A percentile compares a stretch with the other conserved stretches of the same genome.
phyloP scores from a whole-genome alignment of 2,329 filamentous ascomycete genomes.

The Beauveria sp. region DNA sequence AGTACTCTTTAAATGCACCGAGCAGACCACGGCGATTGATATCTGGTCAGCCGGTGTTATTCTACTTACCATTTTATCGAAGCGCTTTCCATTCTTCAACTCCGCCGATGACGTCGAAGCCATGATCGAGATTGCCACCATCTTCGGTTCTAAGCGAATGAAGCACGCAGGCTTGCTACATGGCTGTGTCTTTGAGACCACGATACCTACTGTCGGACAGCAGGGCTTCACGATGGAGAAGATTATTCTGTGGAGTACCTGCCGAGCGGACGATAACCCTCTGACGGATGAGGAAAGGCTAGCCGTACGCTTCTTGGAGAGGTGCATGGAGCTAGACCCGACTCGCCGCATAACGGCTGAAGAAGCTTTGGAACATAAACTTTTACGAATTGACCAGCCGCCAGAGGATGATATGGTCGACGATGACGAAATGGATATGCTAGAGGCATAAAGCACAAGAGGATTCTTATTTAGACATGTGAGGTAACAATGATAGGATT shows the following conservation, averaged over 20 bases:
- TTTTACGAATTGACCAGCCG: constrained; percentile 38
- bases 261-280: constrained; percentile 53
- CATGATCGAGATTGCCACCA: constrained; percentile 93
- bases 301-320: constrained; percentile 63
- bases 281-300: constrained; percentile 62
- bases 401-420: constrained; percentile 26
- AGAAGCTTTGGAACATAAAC: constrained; percentile 66
- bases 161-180: constrained; percentile 73
- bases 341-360: constrained; percentile 64
- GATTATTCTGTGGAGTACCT: constrained; percentile 92
- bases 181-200: constrained; percentile 87
- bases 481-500: neutral
- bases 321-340: constrained; percentile 72
- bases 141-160: constrained; percentile 85
- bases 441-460: constrained; percentile 23
- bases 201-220: constrained; percentile 80
- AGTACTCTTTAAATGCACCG: constrained; percentile 93
- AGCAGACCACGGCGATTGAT: constrained; percentile 89
- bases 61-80: constrained; percentile 84
- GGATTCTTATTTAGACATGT: neutral
- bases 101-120: constrained; percentile 97
- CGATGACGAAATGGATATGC: constrained; percentile 49
- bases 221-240: constrained; percentile 84
- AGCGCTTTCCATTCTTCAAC: constrained; percentile 96
- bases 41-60: constrained; percentile 98